Evolutionary conservation across 208 protist genomes (phyloP).

Genomic region (Wallacemonas sp.): DNA sequence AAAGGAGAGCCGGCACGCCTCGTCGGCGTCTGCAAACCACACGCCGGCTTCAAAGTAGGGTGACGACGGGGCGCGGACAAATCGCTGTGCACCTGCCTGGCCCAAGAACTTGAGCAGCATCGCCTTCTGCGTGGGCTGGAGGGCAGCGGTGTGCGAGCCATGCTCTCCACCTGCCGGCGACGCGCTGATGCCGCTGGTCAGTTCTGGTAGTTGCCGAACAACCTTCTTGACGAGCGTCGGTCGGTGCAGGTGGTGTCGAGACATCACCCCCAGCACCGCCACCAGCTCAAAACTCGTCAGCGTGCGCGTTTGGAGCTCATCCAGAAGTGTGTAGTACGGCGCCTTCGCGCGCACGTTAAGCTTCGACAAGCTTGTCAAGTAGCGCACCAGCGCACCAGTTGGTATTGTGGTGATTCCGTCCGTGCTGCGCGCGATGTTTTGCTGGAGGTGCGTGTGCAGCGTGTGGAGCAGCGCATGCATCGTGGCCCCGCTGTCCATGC

Average conservation of each 20-base stretch:
- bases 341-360: conserved; percentile 35
- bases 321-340: conserved; percentile 43
- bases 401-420: too few relatives aligned
- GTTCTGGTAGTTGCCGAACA: conserved; percentile 31
- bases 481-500: conserved; percentile 5
- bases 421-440: too few relatives aligned
- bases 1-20: conserved; percentile 34
- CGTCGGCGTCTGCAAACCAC: conserved; percentile 33
- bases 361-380: conserved; percentile 57
- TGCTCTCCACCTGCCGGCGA: background rate
- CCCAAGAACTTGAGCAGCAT: conserved; percentile 56
- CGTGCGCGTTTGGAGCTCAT: conserved; percentile 28
- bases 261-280: conserved; percentile 48
- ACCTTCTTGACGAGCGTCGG: conserved; percentile 27
- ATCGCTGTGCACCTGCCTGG: conserved; percentile 38
- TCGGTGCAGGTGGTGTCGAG: conserved; percentile 49
- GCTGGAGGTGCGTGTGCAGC: conserved; percentile 3
- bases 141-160: background rate
- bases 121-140: conserved; percentile 38
- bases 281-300: conserved; percentile 48
- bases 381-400: conserved; percentile 49
- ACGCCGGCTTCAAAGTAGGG: conserved; percentile 15
- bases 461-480: conserved; percentile 16
- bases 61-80: conserved; percentile 37
- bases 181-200: too few relatives aligned